Percentiles rank a stretch among this genome's conserved stretches.
Conservation (phyloP, 257 asterid species). For the Solanum acaule region DNA sequence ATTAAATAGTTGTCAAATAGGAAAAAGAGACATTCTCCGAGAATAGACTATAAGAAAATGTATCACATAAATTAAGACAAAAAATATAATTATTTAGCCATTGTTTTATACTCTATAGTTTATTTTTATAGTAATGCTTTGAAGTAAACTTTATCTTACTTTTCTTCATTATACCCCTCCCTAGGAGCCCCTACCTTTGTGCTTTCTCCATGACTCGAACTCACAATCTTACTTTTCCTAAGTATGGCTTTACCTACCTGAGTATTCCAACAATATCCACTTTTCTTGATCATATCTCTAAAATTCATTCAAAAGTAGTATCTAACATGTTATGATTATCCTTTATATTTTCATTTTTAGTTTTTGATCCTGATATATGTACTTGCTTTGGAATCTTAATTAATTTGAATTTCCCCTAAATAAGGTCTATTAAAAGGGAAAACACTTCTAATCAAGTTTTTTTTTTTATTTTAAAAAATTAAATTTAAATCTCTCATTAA, state of each 20-base stretch:
- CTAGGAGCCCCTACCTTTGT: no score
- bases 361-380: background rate
- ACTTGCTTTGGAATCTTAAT: background rate
- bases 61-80: background rate
- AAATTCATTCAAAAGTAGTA: background rate
- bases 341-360: background rate
- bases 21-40: background rate
- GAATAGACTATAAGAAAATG: background rate
- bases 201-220: no score
- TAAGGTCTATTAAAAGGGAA: background rate
- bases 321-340: background rate
- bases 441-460: background rate
- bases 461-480: no score
- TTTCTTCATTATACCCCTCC: no score
- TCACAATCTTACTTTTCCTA: no score
- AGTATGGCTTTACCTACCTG: background rate
- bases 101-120: background rate
- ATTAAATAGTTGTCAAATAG: background rate
- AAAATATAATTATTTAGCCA: background rate
- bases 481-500: background rate
- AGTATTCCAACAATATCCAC: background rate
- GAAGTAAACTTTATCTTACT: background rate
- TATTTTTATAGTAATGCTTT: no score
- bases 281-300: background rate
- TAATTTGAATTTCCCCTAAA: background rate